phyloP scores from a whole-genome alignment of 1,139 yeast genomes.

The Geotrichum klebahnii region DNA sequence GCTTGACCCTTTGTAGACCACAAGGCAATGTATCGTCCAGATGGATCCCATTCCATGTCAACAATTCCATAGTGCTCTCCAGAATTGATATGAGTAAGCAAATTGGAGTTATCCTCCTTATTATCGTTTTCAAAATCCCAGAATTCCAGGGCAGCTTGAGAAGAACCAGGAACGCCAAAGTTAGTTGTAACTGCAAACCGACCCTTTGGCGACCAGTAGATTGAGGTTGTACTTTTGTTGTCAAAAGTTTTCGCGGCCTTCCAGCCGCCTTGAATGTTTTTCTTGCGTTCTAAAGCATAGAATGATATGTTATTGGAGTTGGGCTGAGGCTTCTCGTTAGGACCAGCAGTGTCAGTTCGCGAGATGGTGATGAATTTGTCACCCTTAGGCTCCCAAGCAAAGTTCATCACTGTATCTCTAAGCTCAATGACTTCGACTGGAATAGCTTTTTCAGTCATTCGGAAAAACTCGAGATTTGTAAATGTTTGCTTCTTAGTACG shows the following conservation, averaged over 20 bases:
- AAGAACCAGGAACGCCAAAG: slow-evolving; percentile 52
- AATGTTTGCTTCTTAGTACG: slow-evolving; percentile 89
- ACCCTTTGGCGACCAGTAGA: slow-evolving; percentile 91
- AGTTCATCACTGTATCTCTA: slow-evolving; percentile 80
- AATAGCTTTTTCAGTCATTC: slow-evolving; percentile 77
- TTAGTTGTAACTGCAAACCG: slow-evolving; percentile 80
- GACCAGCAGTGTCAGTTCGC: slow-evolving; percentile 43
- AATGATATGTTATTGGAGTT: slow-evolving; percentile 72
- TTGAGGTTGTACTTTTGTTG: slow-evolving; percentile 66
- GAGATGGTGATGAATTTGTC: slow-evolving; percentile 82
- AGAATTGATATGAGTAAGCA: slow-evolving; percentile 59
- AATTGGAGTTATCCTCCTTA: slow-evolving; percentile 50
- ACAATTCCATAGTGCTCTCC: slow-evolving; percentile 77
- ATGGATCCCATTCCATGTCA: slow-evolving; percentile 89
- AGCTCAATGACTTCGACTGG: slow-evolving; percentile 94
- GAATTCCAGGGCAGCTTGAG: slow-evolving; percentile 62
- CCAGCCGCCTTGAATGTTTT: slow-evolving; percentile 53
- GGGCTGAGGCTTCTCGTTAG: slow-evolving; percentile 46
- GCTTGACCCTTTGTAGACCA: slow-evolving; percentile 85
- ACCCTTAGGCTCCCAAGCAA: slow-evolving; percentile 95
- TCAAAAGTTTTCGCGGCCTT: slow-evolving; percentile 52
- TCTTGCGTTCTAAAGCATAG: slow-evolving; percentile 69
- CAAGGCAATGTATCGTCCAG: slow-evolving; percentile 79
- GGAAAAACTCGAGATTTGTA: slow-evolving; percentile 90
- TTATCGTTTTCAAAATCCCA: slow-evolving; percentile 65